Percentiles rank a stretch among this genome's conserved stretches.
Conservation (phyloP, 1,284 basidiomycete species). For the Ceratobasidium sp. region DNA sequence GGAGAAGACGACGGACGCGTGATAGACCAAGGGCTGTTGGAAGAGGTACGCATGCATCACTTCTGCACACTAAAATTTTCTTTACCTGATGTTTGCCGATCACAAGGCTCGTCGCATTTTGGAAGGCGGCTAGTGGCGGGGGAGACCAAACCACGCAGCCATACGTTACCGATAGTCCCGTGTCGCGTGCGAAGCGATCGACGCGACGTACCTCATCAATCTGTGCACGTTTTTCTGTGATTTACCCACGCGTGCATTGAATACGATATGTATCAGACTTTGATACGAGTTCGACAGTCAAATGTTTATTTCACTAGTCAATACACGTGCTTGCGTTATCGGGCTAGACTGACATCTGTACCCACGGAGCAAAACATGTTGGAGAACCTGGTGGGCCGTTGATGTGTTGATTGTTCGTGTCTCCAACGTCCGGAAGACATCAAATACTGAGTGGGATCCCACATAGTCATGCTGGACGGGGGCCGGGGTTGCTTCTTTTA, state of each 20-base stretch:
- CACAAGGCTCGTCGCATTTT: conserved; percentile 28
- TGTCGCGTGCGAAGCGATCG: conserved; percentile 23
- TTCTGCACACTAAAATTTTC: not conserved
- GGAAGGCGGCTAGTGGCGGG: conserved; percentile 14
- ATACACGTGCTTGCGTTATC: no score
- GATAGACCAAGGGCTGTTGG: conserved; percentile 23
- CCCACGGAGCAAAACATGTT: no score
- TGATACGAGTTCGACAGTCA: conserved; percentile 9
- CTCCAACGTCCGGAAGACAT: not conserved
- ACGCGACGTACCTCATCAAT: no score
- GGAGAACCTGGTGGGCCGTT: not conserved
- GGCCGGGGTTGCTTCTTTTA: conserved; percentile 8
- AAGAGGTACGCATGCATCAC: conserved; percentile 23
- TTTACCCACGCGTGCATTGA: conserved; percentile 11
- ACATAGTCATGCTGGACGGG: no score
- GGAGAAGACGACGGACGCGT: conserved; percentile 44
- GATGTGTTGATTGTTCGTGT: conserved; percentile 10
- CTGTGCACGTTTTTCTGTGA: no score
- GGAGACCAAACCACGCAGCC: conserved; percentile 11
- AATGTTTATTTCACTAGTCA: no score
- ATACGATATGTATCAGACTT: conserved; percentile 13
- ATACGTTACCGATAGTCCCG: conserved; percentile 8
- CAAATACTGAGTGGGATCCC: not conserved
- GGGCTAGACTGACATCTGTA: no score
- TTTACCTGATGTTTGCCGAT: conserved; percentile 14